Conservation (phyloP, 78 protist species). For the Dictyostelium citrinum region DNA sequence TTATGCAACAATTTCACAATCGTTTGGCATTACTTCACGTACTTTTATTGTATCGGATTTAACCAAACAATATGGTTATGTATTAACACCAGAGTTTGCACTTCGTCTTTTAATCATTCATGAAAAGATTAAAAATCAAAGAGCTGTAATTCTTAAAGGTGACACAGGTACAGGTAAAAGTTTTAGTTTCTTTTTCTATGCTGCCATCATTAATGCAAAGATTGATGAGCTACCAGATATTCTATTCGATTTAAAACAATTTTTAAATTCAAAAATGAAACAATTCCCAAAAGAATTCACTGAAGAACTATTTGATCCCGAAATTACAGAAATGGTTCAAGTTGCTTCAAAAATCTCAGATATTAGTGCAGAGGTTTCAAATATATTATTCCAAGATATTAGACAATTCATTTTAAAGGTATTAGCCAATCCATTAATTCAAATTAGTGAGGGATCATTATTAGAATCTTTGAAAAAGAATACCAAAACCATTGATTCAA, state of each 20-base stretch:
- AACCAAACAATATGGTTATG: slow-evolving; percentile 20
- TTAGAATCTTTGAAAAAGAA: not conserved
- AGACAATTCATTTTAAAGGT: not conserved
- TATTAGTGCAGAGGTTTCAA: not conserved
- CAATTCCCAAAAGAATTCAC: not conserved
- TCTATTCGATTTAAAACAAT: not conserved
- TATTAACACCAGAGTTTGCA: slow-evolving; percentile 69
- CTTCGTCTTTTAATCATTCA: slow-evolving; percentile 29
- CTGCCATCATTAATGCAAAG: slow-evolving; percentile 50
- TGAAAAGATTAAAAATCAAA: slow-evolving; percentile 29
- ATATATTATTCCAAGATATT: not conserved
- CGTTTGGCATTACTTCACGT: slow-evolving; percentile 14
- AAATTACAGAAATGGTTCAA: not conserved
- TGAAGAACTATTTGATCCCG: not conserved
- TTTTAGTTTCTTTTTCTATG: slow-evolving; percentile 24
- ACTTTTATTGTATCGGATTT: not conserved
- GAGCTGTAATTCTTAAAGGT: slow-evolving; percentile 46
- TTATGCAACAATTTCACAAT: not conserved
- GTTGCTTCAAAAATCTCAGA: not conserved
- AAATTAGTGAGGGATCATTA: not conserved
- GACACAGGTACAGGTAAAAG: slow-evolving; percentile 82
- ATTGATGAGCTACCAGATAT: slow-evolving; percentile 45
- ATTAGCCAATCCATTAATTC: not conserved
- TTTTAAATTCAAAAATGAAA: not conserved
- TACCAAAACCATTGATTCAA: not conserved